A percentile compares a stretch with the other conserved stretches of the same genome.
Evolutionary conservation across 2,329 filamentous ascomycete species (phyloP).

Genomic region (Gyromitra esculenta): DNA sequence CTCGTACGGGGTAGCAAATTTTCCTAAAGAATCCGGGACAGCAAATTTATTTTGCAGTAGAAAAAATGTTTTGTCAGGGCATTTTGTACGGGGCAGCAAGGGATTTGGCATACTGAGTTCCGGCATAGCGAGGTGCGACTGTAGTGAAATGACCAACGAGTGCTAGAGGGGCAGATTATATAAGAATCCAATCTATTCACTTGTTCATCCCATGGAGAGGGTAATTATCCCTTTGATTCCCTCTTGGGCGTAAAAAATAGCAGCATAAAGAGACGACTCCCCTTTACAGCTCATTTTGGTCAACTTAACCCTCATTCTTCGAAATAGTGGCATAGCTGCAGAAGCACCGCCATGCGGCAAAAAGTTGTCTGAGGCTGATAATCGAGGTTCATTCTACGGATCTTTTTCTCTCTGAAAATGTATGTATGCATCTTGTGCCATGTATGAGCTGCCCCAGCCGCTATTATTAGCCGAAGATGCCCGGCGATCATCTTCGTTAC

Average conservation of each 20-base stretch:
- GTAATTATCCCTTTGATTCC: constrained; percentile 33
- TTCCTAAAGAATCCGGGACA: too few species aligned
- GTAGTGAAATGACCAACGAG: constrained; percentile 24
- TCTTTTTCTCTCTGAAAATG: constrained; percentile 27
- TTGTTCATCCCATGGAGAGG: constrained; percentile 6
- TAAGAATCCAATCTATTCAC: constrained; percentile 16
- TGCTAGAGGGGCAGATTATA: constrained; percentile 39
- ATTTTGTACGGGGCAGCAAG: too few species aligned
- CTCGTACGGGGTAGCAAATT: too few species aligned
- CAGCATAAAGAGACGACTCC: constrained; percentile 23
- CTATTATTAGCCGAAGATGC: constrained; percentile 38
- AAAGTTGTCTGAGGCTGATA: constrained; percentile 42
- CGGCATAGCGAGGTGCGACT: too few species aligned
- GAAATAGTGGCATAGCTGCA: constrained; percentile 36
- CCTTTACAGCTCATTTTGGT: constrained; percentile 46
- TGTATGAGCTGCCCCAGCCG: constrained; percentile 26
- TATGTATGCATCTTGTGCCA: constrained; percentile 47
- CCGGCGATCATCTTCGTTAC: constrained; percentile 24
- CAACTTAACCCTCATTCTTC: constrained; percentile 37
- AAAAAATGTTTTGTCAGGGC: too few species aligned
- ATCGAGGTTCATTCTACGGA: constrained; percentile 16
- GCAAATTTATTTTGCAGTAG: too few species aligned
- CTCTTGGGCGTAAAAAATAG: constrained; percentile 27
- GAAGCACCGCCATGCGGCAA: constrained; percentile 42
- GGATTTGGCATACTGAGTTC: too few species aligned